A percentile compares a stretch with the other conserved stretches of the same genome.
Conservation (phyloP, 2,329 filamentous ascomycete species). For the Aureobasidium sp. region DNA sequence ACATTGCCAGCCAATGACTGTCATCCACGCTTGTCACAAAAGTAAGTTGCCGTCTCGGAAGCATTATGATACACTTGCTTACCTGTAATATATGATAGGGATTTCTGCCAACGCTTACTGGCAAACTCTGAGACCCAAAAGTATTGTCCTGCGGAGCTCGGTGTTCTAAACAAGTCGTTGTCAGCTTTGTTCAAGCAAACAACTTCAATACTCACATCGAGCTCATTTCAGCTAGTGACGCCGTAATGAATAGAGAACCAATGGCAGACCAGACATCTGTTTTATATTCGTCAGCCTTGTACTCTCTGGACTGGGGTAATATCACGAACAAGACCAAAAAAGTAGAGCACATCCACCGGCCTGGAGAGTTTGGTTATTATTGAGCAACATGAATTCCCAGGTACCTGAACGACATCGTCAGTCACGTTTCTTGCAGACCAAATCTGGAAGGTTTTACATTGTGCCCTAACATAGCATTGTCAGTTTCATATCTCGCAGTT, state of each 20-base stretch:
- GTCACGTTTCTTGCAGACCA: background rate
- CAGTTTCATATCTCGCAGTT: background rate
- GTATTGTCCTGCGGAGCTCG: background rate
- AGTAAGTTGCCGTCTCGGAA: background rate
- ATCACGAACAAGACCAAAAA: slow-evolving; percentile 17
- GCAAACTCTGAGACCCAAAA: slow-evolving; percentile 3
- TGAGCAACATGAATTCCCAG: slow-evolving; percentile 7
- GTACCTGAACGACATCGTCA: background rate
- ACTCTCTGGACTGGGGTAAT: too few relatives aligned
- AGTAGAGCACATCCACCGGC: slow-evolving; percentile 20
- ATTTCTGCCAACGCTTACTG: background rate
- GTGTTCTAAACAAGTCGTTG: background rate
- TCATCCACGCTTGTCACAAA: slow-evolving; percentile 12
- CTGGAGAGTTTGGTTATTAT: slow-evolving; percentile 19
- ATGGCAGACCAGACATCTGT: slow-evolving; percentile 17
- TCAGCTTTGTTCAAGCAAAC: background rate
- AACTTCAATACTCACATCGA: background rate
- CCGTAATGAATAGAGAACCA: slow-evolving; percentile 17
- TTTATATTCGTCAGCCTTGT: background rate
- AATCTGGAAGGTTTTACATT: slow-evolving; percentile 32
- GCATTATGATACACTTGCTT: background rate
- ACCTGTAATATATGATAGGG: slow-evolving; percentile 15
- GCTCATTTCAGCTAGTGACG: slow-evolving; percentile 23
- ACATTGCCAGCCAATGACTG: slow-evolving; percentile 18
- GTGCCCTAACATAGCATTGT: slow-evolving; percentile 31